Evolutionary conservation across 768 basidiomycete genomes (phyloP), one percentile per base, ranked within the genome.

Genomic region (Saitozyma sp.): DNA sequence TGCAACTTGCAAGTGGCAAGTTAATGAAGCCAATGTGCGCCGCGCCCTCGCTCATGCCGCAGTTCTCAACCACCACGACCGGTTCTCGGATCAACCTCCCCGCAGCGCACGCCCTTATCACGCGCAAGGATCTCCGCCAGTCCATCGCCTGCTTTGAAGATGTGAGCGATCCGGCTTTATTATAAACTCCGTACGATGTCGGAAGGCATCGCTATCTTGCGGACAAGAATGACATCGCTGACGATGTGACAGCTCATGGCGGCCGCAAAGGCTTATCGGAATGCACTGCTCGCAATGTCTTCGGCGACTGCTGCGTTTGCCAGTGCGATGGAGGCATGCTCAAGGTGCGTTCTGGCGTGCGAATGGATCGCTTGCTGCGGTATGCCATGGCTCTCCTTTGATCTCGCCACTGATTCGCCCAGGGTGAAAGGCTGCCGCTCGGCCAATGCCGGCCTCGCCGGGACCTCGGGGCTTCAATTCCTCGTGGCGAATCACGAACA

Each of bases 401-500:
- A 84, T 40, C 90, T n/a, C 20, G 45, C 29, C 53, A 1, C 17
- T 50, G 20, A 54, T 39, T 1, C 4, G 91, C 49, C 10, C 59
- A 75, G 77, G 52, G 65, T 76, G 38, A 76, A 76, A 66, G 73
- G 75, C 7, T 72, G 71, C 51, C 61, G 71, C 29, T 62, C 62
- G 14, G 61, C 89, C 10, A 88, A 72, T 40, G 69, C 89, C 20
- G 84, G 90, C 62, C 81, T 95, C 50, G 90, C 92, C 73, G 92
- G 90, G 38, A 87, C 90, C 37, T 87, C 89, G 17, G 93, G 94
- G 6, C 81, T 97, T 50, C 91, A 95, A 78, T 90, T 94, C 78
- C 85, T 97, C 67, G 88, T 95, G 69, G 87, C 89, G 54, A 95
- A 94, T 76, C 91, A 94, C 68, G 92, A 90, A 85, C 91, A 92